Evolutionary conservation across 2,329 filamentous ascomycete genomes (phyloP).

Genomic region (Penicillium digitatum): DNA sequence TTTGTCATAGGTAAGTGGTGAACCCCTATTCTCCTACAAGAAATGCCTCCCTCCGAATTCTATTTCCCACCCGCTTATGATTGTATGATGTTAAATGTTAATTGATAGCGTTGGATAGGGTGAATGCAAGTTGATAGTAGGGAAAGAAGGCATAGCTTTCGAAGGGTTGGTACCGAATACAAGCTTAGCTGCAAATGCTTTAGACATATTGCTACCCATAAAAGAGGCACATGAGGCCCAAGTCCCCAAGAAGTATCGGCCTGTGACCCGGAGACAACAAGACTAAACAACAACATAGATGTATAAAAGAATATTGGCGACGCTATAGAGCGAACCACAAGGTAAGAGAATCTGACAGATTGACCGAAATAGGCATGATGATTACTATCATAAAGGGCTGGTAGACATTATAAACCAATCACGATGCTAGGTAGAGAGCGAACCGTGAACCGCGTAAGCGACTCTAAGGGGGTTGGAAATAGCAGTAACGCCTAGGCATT

Average conservation of each 20-base stretch:
- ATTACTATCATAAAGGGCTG: background rate
- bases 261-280: background rate
- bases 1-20: background rate
- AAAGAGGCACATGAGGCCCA: slow-evolving; percentile 9
- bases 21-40: background rate
- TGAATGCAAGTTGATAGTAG: background rate
- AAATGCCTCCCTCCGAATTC: background rate
- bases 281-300: background rate
- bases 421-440: background rate
- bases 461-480: background rate
- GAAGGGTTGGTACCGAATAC: background rate
- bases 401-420: background rate
- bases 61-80: too few relatives aligned
- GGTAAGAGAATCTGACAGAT: too few relatives aligned
- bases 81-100: background rate
- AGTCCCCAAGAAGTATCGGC: background rate
- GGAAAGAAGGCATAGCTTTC: background rate
- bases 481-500: background rate
- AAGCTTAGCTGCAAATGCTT: background rate
- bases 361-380: background rate
- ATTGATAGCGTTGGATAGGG: background rate
- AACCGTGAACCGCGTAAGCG: background rate
- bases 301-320: background rate
- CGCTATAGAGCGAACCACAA: background rate
- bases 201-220: background rate